Percentiles rank a stretch among this genome's conserved stretches.
phyloP scores from a whole-genome alignment of 495 filamentous ascomycete species.

The Aspergillus sclerotiicarbonarius region DNA sequence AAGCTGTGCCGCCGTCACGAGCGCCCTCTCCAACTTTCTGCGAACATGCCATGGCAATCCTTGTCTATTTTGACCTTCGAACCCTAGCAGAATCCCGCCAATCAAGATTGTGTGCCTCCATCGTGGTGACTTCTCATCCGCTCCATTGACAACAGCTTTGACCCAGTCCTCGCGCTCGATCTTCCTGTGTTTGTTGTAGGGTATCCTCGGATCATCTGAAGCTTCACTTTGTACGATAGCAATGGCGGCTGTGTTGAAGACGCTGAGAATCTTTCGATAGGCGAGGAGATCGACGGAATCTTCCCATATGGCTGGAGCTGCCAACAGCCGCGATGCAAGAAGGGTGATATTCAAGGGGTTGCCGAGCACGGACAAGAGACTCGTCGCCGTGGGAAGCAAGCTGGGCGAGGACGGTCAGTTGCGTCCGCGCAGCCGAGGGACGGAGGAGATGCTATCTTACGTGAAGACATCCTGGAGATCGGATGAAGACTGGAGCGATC shows the following conservation, averaged over 20 bases:
- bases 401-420: conserved; percentile 36
- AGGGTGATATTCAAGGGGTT: conserved; percentile 91
- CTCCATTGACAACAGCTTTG: conserved; percentile 75
- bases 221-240: conserved; percentile 59
- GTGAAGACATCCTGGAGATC: conserved; percentile 51
- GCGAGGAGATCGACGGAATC: conserved; percentile 67
- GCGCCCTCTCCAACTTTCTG: conserved; percentile 70
- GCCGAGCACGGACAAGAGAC: conserved; percentile 75
- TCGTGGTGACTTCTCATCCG: conserved; percentile 76
- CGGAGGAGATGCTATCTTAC: conserved; percentile 38
- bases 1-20: conserved; percentile 76
- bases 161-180: conserved; percentile 73
- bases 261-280: conserved; percentile 73
- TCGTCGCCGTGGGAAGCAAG: conserved; percentile 76
- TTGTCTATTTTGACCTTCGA: conserved; percentile 64
- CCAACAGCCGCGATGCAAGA: conserved; percentile 85
- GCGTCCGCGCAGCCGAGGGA: conserved; percentile 8
- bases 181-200: conserved; percentile 45
- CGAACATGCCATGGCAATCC: conserved; percentile 62
- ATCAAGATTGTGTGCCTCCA: conserved; percentile 88
- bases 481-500: conserved; percentile 49
- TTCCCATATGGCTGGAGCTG: conserved; percentile 83
- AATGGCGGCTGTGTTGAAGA: conserved; percentile 82
- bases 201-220: conserved; percentile 36
- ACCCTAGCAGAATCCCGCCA: conserved; percentile 77